Base-by-base conservation (phyloP, 2,329 filamentous ascomycete genomes). In the Fusarium torreyae region DNA sequence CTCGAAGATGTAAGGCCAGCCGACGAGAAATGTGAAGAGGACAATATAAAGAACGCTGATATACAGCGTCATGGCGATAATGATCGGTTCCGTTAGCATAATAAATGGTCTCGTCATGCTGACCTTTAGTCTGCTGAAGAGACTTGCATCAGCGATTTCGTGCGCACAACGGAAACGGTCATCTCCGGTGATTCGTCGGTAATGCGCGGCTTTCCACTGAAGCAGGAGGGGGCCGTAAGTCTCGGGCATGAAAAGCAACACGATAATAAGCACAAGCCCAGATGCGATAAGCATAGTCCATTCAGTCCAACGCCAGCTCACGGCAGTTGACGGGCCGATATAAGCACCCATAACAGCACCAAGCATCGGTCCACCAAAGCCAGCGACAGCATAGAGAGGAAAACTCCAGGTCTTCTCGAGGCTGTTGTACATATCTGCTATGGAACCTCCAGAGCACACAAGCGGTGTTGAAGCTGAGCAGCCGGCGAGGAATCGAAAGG, bases 251-350 rank as follows among this genome's bases (percentile, higher is more conserved):
- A 89, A 82, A 17, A 89, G 72, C 24, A 88, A 73, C 34, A 92
- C 86, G 38, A 86, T 71, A n/a, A 81, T 75, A 24, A 91, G 82
- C 59, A 90, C 79, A 7, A 85, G 75, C 0, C 83, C 87, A 0
- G 88, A 84, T 83, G 88, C 89, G 51, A 92, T 91, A 33, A 91
- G 79, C 60, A 91, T 83, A 2, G 88, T 83, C 78, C 90, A 92
- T 75, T 91, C 89, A 0, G 83, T 82, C 87, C 88, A 91, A n/a
- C 87, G 82, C 85, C 89, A 92, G 50, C 81, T 83, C 2, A 77
- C 74, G 0, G 45, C n/a, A 5, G 82, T 83, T 56, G 85, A 87
- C 53, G 89, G 82, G 49, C 90, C 89, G 54, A 92, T 89, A 62
- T 91, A 92, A 7, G 88, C 89, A 6, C 89, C 89, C 60, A 86